phyloP scores from a whole-genome alignment of 2,329 filamentous ascomycete genomes.

The Phaeosphaeriaceae sp. region DNA sequence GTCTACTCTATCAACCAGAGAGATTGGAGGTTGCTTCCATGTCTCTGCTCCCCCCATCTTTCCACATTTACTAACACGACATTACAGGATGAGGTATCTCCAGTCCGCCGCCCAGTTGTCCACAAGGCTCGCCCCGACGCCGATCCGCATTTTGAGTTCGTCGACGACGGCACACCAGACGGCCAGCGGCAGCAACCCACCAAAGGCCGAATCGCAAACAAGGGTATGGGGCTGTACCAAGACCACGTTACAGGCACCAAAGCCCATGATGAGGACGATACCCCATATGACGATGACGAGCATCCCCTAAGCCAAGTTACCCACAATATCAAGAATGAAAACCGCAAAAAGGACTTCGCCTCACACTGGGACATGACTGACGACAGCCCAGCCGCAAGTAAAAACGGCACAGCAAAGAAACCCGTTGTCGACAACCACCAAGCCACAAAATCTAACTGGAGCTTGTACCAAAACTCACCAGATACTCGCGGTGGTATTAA shows the following conservation, averaged over 20 bases:
- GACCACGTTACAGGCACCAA: slow-evolving; percentile 69
- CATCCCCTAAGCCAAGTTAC: slow-evolving; percentile 69
- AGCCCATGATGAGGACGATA: slow-evolving; percentile 56
- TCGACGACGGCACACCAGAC: slow-evolving; percentile 72
- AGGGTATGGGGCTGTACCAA: slow-evolving; percentile 75
- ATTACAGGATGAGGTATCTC: slow-evolving; percentile 62
- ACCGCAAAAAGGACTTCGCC: slow-evolving; percentile 77
- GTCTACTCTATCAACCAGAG: slow-evolving; percentile 30
- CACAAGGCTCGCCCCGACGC: slow-evolving; percentile 78
- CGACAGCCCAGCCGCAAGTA: slow-evolving; percentile 59
- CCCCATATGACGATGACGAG: slow-evolving; percentile 42
- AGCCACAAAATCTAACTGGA: slow-evolving; percentile 56
- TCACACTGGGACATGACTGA: slow-evolving; percentile 80
- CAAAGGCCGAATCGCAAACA: slow-evolving; percentile 65
- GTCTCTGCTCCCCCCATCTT: slow-evolving; percentile 2
- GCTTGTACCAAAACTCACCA: slow-evolving; percentile 37
- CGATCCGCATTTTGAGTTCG: slow-evolving; percentile 82
- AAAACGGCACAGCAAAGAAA: slow-evolving; percentile 50
- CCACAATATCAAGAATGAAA: slow-evolving; percentile 74
- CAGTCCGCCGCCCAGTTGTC: slow-evolving; percentile 64
- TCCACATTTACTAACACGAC: slow-evolving; percentile 24
- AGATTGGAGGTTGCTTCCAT: slow-evolving; percentile 16
- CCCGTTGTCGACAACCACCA: slow-evolving; percentile 63
- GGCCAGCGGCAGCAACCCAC: slow-evolving; percentile 52
- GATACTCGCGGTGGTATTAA: slow-evolving; percentile 42